Evolutionary conservation across 2,329 filamentous ascomycete species (phyloP), one percentile per base, ranked within the genome.

Genomic region (Blastomyces parvus): DNA sequence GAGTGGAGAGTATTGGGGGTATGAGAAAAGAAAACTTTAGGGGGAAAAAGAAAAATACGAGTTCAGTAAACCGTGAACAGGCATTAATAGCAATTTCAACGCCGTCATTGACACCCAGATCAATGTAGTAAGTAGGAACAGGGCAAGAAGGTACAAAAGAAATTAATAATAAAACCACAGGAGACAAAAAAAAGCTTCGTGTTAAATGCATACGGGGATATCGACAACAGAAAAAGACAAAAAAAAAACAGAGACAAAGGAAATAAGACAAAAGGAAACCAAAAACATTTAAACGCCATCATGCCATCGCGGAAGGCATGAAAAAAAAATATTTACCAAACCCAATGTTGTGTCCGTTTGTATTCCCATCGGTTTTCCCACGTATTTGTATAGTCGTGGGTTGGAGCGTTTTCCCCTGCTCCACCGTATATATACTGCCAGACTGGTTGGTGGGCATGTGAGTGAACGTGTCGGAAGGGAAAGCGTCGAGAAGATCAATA

Each of bases 1-100:
- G 62, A 60, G 61, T 64, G 63, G 67, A 64, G 65, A 62, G 64
- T 63, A 27, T 17, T 56, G 42, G 27, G 50, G 38, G 56, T 46
- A 60, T 62, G 62, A 64, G 30, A 25, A 53, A 50, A 67, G 64
- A 57, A 53, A 61, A 64, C 2, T 30, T 30, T 3, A 65, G 59
- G 59, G 56, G 52, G 61, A 64, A 66, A 22, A 62, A 62, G n/a
- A n/a, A n/a, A n/a, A 59, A 40, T 50, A 56, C 8, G 17, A 33
- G 25, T n/a, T 14, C 27, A 22, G 30, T 6, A 33, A 61, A 58
- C 59, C 36, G 61, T 60, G 58, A 48, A 56, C 22, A 40, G 42
- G 52, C 55, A 61, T 58, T 25, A 52, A 55, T 56, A 22, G 14
- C 59, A 30, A 44, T 53, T 62, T 62, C 59, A 61, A 62, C 52